These are phyloP conservation scores for Rubia yunnanensis DNA, from an alignment of 257 asterid species.

Conservation along the genomic window DNA sequence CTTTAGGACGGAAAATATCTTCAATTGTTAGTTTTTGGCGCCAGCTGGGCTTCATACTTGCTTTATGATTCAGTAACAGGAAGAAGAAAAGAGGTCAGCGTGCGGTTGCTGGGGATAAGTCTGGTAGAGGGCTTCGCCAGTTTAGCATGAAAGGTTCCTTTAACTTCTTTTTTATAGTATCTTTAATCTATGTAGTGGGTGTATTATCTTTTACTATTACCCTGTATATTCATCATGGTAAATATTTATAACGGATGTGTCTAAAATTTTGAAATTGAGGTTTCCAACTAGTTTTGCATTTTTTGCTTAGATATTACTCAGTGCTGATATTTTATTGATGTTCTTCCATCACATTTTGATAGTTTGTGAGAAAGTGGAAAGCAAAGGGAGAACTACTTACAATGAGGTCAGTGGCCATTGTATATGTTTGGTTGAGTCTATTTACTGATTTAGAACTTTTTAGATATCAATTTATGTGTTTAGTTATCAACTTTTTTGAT, in stretches of 20 bases:
- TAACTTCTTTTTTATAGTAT: constrained; percentile 5
- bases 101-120: constrained; percentile 82
- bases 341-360: constrained; percentile 21
- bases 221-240: neutral
- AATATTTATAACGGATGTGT: neutral
- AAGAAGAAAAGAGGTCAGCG: constrained; percentile 97
- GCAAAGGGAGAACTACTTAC: constrained; percentile 98
- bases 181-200: neutral
- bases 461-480: neutral
- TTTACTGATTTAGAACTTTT: neutral
- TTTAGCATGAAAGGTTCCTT: constrained; percentile 95
- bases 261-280: neutral
- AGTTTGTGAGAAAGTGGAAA: constrained; percentile 99
- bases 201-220: neutral
- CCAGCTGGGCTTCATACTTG: neutral
- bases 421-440: neutral
- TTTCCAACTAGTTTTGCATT: neutral
- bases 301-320: neutral
- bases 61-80: constrained; percentile 38
- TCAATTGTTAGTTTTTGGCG: neutral
- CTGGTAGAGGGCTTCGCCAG: constrained; percentile 97
- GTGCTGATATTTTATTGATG: constrained; percentile 13
- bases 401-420: constrained; percentile 67
- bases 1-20: neutral
- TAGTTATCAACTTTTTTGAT: neutral